These are phyloP conservation scores for Hypoxylon sp. DNA, from an alignment of 2,329 filamentous ascomycete species.

Conservation along the genomic window DNA sequence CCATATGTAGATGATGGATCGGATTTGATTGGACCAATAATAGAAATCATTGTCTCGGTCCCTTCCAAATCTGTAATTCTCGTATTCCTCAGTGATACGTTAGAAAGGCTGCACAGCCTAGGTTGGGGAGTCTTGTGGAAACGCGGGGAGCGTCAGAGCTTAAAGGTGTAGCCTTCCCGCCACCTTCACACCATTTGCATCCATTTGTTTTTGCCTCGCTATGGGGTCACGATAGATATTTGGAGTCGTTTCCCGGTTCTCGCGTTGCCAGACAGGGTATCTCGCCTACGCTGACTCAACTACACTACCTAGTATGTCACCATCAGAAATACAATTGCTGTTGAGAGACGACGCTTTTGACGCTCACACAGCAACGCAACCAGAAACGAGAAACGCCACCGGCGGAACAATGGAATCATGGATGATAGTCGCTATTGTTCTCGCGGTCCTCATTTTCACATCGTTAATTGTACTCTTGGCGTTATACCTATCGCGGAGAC, in stretches of 20 bases:
- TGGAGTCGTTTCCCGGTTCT: conserved; percentile 11
- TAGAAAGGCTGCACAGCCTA: conserved; percentile 1
- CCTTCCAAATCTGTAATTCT: conserved; percentile 27
- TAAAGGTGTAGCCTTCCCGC: conserved; percentile 34
- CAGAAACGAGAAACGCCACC: conserved; percentile 20
- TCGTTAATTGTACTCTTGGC: conserved; percentile 44
- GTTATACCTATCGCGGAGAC: conserved; percentile 42
- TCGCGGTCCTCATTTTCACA: conserved; percentile 44
- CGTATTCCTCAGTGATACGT: conserved; percentile 36
- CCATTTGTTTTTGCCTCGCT: conserved; percentile 4
- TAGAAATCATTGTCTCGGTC: conserved; percentile 33
- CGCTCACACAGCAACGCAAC: conserved; percentile 11
- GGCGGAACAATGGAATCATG: conserved; percentile 41
- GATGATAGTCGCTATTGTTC: conserved; percentile 49
- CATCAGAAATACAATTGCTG: conserved; percentile 26
- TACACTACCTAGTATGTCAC: conserved; percentile 27
- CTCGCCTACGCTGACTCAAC: conserved; percentile 5
- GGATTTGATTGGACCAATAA: conserved; percentile 41
- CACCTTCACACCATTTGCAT: conserved; percentile 12
- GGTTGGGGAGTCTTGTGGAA: neutral
- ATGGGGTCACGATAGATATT: conserved; percentile 17
- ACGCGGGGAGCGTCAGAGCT: conserved; percentile 23
- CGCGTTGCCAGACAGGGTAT: conserved; percentile 2
- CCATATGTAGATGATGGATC: conserved; percentile 24
- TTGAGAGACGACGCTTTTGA: conserved; percentile 18